Conservation (phyloP, 2,329 filamentous ascomycete genomes). For the Sphaerulina populicola region DNA sequence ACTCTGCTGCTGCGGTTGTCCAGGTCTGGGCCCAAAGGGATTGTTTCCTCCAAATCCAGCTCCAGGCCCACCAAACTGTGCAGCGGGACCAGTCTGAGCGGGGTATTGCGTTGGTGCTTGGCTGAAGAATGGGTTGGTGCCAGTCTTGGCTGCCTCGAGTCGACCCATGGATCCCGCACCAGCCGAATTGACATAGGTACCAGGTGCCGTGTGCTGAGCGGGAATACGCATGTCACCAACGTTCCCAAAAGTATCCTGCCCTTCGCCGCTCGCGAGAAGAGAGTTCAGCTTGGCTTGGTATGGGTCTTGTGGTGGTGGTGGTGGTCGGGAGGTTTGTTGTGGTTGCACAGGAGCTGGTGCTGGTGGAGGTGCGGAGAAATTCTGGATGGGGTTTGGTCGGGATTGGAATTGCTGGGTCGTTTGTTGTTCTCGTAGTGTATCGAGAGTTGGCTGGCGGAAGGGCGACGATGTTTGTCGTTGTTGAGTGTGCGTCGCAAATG, state of each 20-base stretch:
- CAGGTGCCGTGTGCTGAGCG: conserved; percentile 90
- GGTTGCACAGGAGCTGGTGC: conserved; percentile 34
- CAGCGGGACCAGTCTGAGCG: conserved; percentile 46
- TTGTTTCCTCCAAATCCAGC: conserved; percentile 40
- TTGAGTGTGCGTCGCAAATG: conserved; percentile 69
- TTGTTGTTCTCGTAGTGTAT: conserved; percentile 74
- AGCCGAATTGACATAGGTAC: conserved; percentile 92
- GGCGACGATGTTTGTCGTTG: conserved; percentile 46
- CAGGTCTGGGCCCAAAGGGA: conserved; percentile 50
- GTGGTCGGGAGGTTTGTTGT: conserved; percentile 41
- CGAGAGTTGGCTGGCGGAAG: conserved; percentile 60
- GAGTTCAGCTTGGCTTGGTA: conserved; percentile 71
- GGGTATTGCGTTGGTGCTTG: conserved; percentile 40
- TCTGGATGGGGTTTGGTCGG: conserved; percentile 41
- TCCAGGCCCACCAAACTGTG: conserved; percentile 33
- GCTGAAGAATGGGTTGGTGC: conserved; percentile 88
- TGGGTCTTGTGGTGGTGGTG: conserved; percentile 43
- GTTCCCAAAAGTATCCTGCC: conserved; percentile 95
- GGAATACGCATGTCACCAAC: conserved; percentile 93
- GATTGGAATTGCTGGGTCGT: conserved; percentile 56
- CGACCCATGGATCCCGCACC: conserved; percentile 63
- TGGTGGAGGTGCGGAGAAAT: conserved; percentile 40
- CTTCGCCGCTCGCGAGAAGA: conserved; percentile 77
- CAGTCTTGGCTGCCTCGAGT: conserved; percentile 59
- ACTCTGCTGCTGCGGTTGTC: conserved; percentile 30